Evolutionary conservation across 2,329 filamentous ascomycete genomes (phyloP).

Genomic region (Fusarium annulatum): DNA sequence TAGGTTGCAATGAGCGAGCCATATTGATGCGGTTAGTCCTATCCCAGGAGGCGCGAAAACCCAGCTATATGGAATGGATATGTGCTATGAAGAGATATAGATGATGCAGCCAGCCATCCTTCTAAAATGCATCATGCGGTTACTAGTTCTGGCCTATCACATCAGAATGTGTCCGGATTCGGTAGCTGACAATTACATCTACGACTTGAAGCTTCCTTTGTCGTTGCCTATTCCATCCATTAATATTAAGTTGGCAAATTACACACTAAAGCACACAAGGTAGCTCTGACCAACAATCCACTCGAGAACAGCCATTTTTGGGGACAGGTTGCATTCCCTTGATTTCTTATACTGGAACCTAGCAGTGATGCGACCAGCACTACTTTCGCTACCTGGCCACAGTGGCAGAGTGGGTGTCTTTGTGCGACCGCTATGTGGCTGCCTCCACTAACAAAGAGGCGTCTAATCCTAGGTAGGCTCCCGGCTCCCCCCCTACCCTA

Average conservation of each 20-base stretch:
- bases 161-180: conserved; percentile 27
- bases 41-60: background rate
- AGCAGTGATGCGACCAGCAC: conserved; percentile 21
- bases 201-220: conserved; percentile 23
- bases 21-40: background rate
- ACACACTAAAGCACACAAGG: background rate
- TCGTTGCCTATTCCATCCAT: conserved; percentile 27
- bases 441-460: conserved; percentile 24
- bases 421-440: conserved; percentile 27
- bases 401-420: conserved; percentile 23
- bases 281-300: conserved; percentile 25
- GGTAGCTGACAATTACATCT: conserved; percentile 17
- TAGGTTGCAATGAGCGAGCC: background rate
- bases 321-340: conserved; percentile 46
- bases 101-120: conserved; percentile 7
- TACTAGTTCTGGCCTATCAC: conserved; percentile 9
- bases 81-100: background rate
- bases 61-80: background rate
- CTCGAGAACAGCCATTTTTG: conserved; percentile 32
- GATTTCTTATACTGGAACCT: conserved; percentile 30
- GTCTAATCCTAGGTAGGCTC: background rate
- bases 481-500: conserved; percentile 9
- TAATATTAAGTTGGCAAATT: conserved; percentile 1
- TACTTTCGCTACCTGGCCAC: conserved; percentile 28
- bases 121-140: conserved; percentile 13